These are phyloP conservation scores for Lentinula edodes DNA, from an alignment of 768 basidiomycete genomes.

Conservation along the genomic window DNA sequence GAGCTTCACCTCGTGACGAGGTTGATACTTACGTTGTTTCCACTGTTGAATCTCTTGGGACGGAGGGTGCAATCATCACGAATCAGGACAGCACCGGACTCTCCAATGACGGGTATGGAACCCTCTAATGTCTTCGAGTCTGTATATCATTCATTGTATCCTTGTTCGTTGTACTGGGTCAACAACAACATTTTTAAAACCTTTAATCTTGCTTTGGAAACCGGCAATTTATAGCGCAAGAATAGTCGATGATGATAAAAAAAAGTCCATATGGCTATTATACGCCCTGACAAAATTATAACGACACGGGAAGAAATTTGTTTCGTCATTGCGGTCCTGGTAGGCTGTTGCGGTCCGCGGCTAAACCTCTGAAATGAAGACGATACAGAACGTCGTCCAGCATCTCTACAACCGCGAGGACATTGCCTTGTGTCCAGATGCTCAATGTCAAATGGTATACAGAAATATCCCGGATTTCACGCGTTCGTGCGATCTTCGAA, in stretches of 20 bases:
- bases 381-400: not conserved
- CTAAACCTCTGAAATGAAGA: not conserved
- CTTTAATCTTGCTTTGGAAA: too few species aligned
- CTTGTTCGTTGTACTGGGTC: too few species aligned
- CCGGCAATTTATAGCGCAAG: not conserved
- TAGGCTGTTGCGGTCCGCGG: not conserved
- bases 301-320: too few species aligned
- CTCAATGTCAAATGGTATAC: slow-evolving; percentile 8
- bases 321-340: not conserved
- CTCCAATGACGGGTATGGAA: too few species aligned
- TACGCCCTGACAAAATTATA: not conserved
- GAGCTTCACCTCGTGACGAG: slow-evolving; percentile 15
- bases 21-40: slow-evolving; percentile 16
- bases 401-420: not conserved
- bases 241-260: not conserved
- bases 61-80: slow-evolving; percentile 12
- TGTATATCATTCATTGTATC: too few species aligned
- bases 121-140: too few species aligned
- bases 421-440: not conserved
- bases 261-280: not conserved
- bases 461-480: slow-evolving; percentile 9
- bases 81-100: slow-evolving; percentile 7
- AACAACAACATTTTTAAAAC: too few species aligned
- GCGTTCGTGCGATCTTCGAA: not conserved
- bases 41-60: slow-evolving; percentile 15